Base-by-base conservation (phyloP, 768 basidiomycete species). In the Inosperma sp. region DNA sequence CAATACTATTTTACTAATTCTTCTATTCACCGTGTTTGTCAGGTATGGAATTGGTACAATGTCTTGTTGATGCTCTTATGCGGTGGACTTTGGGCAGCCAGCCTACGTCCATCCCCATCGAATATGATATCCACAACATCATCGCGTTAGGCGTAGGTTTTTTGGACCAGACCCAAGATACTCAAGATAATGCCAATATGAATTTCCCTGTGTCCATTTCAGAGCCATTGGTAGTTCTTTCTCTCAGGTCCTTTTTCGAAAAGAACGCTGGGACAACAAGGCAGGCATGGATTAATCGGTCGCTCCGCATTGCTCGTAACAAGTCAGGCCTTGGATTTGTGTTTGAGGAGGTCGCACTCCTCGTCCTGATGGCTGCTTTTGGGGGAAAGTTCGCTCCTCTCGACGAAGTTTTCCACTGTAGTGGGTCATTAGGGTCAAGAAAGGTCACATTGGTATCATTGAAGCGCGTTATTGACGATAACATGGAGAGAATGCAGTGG, bases 211-310 rank as follows among this genome's bases (percentile, higher is more conserved):
- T 57, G 29, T 57, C 49, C 52, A 54, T 57, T 55, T 44, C 44
- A 33, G 49, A 57, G 48, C 56, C 56, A 43, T 51, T 57, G 56
- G 49, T 53, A 21, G 48, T 51, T 55, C 55, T 55, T 36, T 51
- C 48, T 41, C 53, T 57, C 30, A 37, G 49, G 21, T 47, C 53
- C 22, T 16, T 55, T 51, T 55, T 54, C 36, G 56, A 51, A 22
- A 14, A 51, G 27, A 48, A 55, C 17, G 27, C 13, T 10, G 54
- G 14, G 31, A 44, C 49, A 43, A 39, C 5, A 29, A 45, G 27
- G 40, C 39, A 51, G 43, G 19, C 29, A 31, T 16, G 17, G 27
- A 30, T 30, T 26, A 30, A 19, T 2, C 7, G 10, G 33, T 45
- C 43, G 4, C 10, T 45, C 33, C 29, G 27, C 27, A 9, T 19